phyloP scores from a whole-genome alignment of 1,284 basidiomycete genomes.

The Cystodermella granulosa region DNA sequence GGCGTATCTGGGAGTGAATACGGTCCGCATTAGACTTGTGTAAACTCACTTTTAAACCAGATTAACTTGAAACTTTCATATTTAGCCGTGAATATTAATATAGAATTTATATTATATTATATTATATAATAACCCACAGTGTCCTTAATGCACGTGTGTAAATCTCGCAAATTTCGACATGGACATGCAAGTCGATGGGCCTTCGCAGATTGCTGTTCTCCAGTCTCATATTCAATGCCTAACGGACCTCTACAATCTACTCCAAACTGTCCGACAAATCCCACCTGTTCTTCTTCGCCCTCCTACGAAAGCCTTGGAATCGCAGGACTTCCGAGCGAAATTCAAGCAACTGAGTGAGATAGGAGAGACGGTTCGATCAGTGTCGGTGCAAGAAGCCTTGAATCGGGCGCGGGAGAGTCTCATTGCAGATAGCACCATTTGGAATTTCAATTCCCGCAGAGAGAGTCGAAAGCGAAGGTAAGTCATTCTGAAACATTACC shows the following conservation, averaged over 20 bases:
- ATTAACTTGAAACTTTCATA: no score
- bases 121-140: no score
- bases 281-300: constrained; percentile 41
- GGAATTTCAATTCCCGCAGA: constrained; percentile 34
- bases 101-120: no score
- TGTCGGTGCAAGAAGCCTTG: constrained; percentile 53
- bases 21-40: no score
- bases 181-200: no score
- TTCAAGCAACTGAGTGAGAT: constrained; percentile 48
- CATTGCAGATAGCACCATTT: not conserved
- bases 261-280: constrained; percentile 44
- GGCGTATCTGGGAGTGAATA: no score
- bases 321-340: constrained; percentile 27
- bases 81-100: no score
- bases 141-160: no score
- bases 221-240: constrained; percentile 46
- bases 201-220: constrained; percentile 4
- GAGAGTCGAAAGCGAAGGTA: constrained; percentile 53
- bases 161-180: no score
- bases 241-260: constrained; percentile 42
- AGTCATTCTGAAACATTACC: constrained; percentile 17
- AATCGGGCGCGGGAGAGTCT: constrained; percentile 35
- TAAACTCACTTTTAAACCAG: no score
- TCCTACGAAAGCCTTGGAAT: constrained; percentile 19
- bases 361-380: constrained; percentile 43